A percentile compares a stretch with the other conserved stretches of the same genome.
These are phyloP conservation scores for Scheffersomyces ergatensis DNA, from an alignment of 805 yeast genomes.

Conservation along the genomic window DNA sequence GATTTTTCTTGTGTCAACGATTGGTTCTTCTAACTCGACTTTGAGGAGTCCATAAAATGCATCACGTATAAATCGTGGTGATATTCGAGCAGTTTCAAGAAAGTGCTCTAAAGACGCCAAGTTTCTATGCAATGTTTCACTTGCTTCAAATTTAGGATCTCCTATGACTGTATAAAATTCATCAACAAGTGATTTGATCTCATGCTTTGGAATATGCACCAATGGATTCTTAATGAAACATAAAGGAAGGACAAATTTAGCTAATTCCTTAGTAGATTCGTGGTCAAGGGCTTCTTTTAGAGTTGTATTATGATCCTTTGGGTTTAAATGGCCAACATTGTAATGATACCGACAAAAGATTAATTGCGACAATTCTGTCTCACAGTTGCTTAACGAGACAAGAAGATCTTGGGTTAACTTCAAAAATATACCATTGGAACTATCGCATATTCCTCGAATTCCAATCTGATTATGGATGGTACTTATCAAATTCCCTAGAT, in stretches of 20 bases:
- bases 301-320: constrained; percentile 62
- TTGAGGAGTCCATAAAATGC: constrained; percentile 50
- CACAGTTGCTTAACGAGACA: constrained; percentile 40
- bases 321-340: constrained; percentile 52
- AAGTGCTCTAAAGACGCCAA: constrained; percentile 43
- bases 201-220: constrained; percentile 59
- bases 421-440: constrained; percentile 61
- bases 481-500: constrained; percentile 9
- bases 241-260: constrained; percentile 52
- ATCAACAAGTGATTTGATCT: constrained; percentile 72
- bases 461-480: constrained; percentile 74
- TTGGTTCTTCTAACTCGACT: constrained; percentile 20
- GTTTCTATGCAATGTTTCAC: constrained; percentile 46
- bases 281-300: constrained; percentile 23
- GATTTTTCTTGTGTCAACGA: constrained; percentile 6
- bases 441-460: constrained; percentile 61
- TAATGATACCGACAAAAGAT: constrained; percentile 78
- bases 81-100: constrained; percentile 43
- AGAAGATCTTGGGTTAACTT: constrained; percentile 55
- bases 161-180: constrained; percentile 69
- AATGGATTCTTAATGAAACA: constrained; percentile 60
- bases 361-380: constrained; percentile 71
- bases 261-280: constrained; percentile 31
- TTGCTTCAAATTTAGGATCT: constrained; percentile 49
- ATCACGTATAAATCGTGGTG: constrained; percentile 43